Base-by-base conservation (phyloP, 169 alveolate species). In the Perkinsus chesapeaki region DNA sequence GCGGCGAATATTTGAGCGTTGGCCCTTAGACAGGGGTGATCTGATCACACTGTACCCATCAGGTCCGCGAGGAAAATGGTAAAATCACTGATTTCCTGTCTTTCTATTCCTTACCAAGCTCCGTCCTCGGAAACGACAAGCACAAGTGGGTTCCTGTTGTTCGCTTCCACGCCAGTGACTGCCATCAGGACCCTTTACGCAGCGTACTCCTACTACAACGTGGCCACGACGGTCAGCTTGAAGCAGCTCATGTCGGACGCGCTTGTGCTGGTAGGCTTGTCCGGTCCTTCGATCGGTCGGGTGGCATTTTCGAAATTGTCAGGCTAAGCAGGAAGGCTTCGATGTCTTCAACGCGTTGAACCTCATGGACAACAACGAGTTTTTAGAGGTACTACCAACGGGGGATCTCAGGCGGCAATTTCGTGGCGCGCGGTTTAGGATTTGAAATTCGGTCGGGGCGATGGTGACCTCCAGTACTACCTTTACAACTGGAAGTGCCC, bases 291-390 rank as follows among this genome's bases (percentile, higher is more conserved):
- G 92, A 12, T 90, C 34, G 43, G 19, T 34, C 12, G 39, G 36
- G 47, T 23, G 38, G 7, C 39, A 34, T 34, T 20, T 91, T 31
- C 39, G 92, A 34, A 12, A 20, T 39, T 47, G 5, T 92, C 36
- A 48, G 48, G 93, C 95, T 82, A 96, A 97, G 91, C 12, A 60
- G 31, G 82, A 60, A 60, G 97, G 96, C 73, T 98, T 98, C 93
- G 99, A 99, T 95, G 99, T 98, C 3, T 98, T 97, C 97, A 99
- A 99, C 95, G 99, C 99, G 34, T 95, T 99, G 91, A 99, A 98
- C 95, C 97, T 99, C 91, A 98, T 98, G 99, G 99, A 99, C 48
- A 99, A 99, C 95, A 94, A 94, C 38, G 93, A 96, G 82, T 95
- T 98, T 43, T 96, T 99, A 37, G 97, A 98, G 96, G 98, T 96